A percentile compares a stretch with the other conserved stretches of the same genome.
Conservation (phyloP, 1,284 basidiomycete species). For the Cryptococcus sp. region DNA sequence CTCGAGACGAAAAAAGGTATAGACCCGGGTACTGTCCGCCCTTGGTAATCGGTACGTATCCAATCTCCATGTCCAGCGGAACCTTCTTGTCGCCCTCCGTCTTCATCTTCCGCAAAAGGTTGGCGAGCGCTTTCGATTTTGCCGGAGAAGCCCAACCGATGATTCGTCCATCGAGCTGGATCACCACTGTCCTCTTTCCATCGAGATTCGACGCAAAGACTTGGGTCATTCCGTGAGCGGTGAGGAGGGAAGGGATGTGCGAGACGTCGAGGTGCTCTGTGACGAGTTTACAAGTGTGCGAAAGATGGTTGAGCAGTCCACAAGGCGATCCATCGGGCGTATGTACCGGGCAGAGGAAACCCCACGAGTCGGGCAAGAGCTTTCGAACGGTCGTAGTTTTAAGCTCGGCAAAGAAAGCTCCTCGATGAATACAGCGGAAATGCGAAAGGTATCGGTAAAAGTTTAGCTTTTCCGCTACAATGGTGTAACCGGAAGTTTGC, state of each 20-base stretch:
- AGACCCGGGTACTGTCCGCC: slow-evolving; percentile 97
- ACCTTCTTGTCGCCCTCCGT: slow-evolving; percentile 78
- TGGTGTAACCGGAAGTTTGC: slow-evolving; percentile 95
- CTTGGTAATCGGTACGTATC: slow-evolving; percentile 79
- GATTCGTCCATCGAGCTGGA: slow-evolving; percentile 90
- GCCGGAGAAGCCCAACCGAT: slow-evolving; percentile 88
- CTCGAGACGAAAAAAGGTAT: slow-evolving; percentile 81
- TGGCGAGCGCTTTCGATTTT: slow-evolving; percentile 74
- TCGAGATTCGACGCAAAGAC: slow-evolving; percentile 70
- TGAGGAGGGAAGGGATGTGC: slow-evolving; percentile 75
- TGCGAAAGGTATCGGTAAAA: slow-evolving; percentile 98
- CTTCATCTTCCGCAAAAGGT: slow-evolving; percentile 86
- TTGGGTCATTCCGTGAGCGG: slow-evolving; percentile 91
- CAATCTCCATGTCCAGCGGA: slow-evolving; percentile 93
- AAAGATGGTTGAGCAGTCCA: slow-evolving; percentile 95
- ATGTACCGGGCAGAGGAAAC: slow-evolving; percentile 97
- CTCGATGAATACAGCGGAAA: slow-evolving; percentile 97
- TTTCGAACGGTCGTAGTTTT: slow-evolving; percentile 99
- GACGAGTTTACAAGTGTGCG: slow-evolving; percentile 87
- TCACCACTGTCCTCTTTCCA: slow-evolving; percentile 72
- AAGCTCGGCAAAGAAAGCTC: slow-evolving; percentile 98
- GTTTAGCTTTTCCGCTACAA: slow-evolving; percentile 98
- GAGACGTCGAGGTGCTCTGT: slow-evolving; percentile 69
- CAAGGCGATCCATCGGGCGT: slow-evolving; percentile 98
- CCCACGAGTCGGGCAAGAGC: slow-evolving; percentile 96